Conservation (phyloP, 108 stramenopile genomes). For the Cyclotella atomus region DNA sequence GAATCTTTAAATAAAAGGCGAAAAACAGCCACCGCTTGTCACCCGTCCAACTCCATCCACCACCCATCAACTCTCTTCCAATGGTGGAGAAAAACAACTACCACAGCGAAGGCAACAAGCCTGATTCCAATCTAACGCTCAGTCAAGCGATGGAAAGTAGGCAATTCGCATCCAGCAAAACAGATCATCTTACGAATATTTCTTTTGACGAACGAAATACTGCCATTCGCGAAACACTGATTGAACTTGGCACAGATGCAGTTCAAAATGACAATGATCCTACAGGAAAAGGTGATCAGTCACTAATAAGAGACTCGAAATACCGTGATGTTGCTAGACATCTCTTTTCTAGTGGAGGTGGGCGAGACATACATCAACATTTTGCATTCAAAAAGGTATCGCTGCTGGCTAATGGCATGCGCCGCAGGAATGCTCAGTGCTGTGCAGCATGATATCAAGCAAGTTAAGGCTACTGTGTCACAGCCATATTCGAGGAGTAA, state of each 20-base stretch:
- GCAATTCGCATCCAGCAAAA: too few relatives aligned
- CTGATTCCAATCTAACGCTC: too few relatives aligned
- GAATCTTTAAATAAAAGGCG: too few relatives aligned
- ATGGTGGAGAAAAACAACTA: too few relatives aligned
- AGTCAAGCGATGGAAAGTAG: too few relatives aligned
- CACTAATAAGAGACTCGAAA: neutral
- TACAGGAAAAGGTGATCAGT: slow-evolving; percentile 50
- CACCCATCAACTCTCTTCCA: too few relatives aligned
- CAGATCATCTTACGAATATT: too few relatives aligned
- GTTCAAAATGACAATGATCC: slow-evolving; percentile 42
- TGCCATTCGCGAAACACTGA: slow-evolving; percentile 27
- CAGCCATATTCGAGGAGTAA: slow-evolving; percentile 11
- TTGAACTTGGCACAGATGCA: slow-evolving; percentile 41
- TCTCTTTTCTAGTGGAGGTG: slow-evolving; percentile 35
- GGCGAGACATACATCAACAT: slow-evolving; percentile 32
- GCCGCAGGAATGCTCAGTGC: slow-evolving; percentile 2
- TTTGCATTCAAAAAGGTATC: neutral
- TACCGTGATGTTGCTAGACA: slow-evolving; percentile 20
- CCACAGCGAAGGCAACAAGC: too few relatives aligned
- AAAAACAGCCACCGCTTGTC: too few relatives aligned
- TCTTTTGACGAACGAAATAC: too few relatives aligned
- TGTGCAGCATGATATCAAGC: neutral
- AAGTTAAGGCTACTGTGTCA: neutral
- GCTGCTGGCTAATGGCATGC: slow-evolving; percentile 15
- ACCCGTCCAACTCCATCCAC: too few relatives aligned